Conservation (phyloP, 1,139 yeast species). For the Kodamaea alishanica region DNA sequence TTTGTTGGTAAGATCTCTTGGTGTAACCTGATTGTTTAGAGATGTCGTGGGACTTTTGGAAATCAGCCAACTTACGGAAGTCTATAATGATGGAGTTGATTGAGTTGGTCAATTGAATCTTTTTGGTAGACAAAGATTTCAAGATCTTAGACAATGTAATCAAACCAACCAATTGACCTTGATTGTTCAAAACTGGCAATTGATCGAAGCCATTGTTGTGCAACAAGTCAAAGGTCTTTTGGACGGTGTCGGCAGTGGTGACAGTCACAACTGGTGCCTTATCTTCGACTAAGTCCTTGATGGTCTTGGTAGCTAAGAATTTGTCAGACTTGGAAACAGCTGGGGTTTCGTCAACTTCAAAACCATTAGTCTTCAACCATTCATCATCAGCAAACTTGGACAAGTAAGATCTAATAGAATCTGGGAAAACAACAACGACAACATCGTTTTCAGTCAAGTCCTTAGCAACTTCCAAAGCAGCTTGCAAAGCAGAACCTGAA, state of each 20-base stretch:
- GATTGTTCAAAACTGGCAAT: constrained; percentile 64
- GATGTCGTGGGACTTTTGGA: constrained; percentile 64
- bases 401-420: constrained; percentile 81
- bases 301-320: constrained; percentile 47
- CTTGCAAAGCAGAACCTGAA: constrained; percentile 81
- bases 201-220: constrained; percentile 83
- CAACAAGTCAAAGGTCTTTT: constrained; percentile 65
- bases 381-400: constrained; percentile 89
- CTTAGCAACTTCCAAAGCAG: constrained; percentile 69
- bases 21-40: constrained; percentile 57
- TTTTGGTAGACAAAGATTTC: constrained; percentile 62
- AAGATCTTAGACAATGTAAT: constrained; percentile 74
- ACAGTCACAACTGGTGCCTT: constrained; percentile 84
- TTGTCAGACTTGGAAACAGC: constrained; percentile 49
- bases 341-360: constrained; percentile 49
- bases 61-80: constrained; percentile 68
- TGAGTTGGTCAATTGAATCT: constrained; percentile 56
- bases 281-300: constrained; percentile 58
- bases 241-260: constrained; percentile 56
- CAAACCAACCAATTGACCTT: constrained; percentile 68
- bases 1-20: constrained; percentile 63
- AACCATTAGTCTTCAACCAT: constrained; percentile 83
- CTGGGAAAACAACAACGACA: constrained; percentile 82
- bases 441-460: constrained; percentile 70
- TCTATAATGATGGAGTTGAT: constrained; percentile 66